Conservation (phyloP, 1,139 yeast species). For the Yamadazyma kanchanaburiensis region DNA sequence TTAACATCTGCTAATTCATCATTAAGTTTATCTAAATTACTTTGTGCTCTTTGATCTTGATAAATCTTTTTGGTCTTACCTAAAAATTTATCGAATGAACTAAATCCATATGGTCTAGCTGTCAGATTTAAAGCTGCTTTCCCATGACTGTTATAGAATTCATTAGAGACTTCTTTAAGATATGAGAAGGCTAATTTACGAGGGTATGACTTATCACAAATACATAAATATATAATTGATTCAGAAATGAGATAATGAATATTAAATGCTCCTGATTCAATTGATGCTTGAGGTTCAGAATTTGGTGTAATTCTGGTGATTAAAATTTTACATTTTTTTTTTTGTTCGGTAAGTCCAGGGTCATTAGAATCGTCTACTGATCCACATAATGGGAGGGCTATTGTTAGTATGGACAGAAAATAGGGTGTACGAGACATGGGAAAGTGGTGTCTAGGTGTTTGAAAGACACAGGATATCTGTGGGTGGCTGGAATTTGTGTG, state of each 20-base stretch:
- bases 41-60: conserved; percentile 88
- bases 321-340: conserved; percentile 78
- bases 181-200: conserved; percentile 87
- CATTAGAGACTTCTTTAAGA: conserved; percentile 75
- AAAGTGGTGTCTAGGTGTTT: too few species aligned
- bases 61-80: conserved; percentile 85
- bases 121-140: conserved; percentile 58
- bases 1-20: conserved; percentile 90
- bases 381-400: conserved; percentile 87
- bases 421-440: too few species aligned
- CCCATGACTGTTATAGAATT: conserved; percentile 79
- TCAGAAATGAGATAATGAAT: conserved; percentile 72
- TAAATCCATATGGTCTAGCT: conserved; percentile 86
- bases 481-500: background rate
- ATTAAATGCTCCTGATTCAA: conserved; percentile 72
- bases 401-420: conserved; percentile 2
- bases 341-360: conserved; percentile 63
- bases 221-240: conserved; percentile 70
- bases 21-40: conserved; percentile 81
- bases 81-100: conserved; percentile 79
- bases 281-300: conserved; percentile 82
- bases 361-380: conserved; percentile 80
- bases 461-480: too few species aligned
- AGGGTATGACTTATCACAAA: conserved; percentile 78
- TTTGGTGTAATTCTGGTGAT: conserved; percentile 74